phyloP scores from a whole-genome alignment of 2,329 filamentous ascomycete genomes.

The Beauveria varroae region DNA sequence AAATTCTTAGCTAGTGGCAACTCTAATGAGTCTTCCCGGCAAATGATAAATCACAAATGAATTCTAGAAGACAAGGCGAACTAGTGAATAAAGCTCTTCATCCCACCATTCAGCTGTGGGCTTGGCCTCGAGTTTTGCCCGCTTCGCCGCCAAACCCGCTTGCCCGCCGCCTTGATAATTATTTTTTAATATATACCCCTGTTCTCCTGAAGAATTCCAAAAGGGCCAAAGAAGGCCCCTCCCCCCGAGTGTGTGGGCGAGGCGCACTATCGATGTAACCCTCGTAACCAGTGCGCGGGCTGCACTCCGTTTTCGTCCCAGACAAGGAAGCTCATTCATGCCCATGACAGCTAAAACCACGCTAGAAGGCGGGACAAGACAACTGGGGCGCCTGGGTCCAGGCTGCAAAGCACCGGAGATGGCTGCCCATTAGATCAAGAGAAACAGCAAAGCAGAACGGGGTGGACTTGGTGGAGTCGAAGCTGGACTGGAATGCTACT shows the following conservation, averaged over 20 bases:
- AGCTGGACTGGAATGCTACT: background rate
- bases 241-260: background rate
- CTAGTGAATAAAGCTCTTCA: background rate
- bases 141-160: background rate
- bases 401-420: background rate
- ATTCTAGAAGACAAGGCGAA: background rate
- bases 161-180: too few species aligned
- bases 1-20: background rate
- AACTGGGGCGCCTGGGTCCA: background rate
- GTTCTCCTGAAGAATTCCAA: background rate
- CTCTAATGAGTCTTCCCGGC: background rate
- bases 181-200: too few species aligned
- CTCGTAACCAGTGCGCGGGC: background rate
- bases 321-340: too few species aligned
- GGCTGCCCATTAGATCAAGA: background rate
- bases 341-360: background rate
- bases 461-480: background rate
- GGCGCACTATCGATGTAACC: background rate
- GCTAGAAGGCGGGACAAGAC: background rate
- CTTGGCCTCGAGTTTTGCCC: background rate
- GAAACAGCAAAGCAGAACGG: background rate
- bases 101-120: background rate
- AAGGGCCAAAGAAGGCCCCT: background rate
- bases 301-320: too few species aligned
- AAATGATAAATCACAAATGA: background rate